Evolutionary conservation across 2,329 filamentous ascomycete species (phyloP), one percentile per base, ranked within the genome.

Genomic region (Pyricularia pennisetigena): DNA sequence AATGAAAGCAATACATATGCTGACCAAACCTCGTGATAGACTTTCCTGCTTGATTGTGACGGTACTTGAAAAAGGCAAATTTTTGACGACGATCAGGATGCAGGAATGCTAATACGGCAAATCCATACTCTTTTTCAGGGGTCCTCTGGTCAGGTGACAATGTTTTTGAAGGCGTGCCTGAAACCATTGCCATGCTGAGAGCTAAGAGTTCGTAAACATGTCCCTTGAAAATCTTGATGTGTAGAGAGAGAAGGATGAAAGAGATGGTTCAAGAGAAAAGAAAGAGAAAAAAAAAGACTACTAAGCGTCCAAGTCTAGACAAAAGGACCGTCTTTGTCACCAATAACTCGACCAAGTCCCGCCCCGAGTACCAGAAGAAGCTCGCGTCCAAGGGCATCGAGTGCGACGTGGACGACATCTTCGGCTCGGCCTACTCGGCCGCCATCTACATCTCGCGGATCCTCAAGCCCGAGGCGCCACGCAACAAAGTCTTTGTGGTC

Each of bases 341-440:
- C 59, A 99, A 99, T 82, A 99, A 99, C 82, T 97, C 93, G 75
- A 98, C 95, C 69, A 99, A 99, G 78, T 97, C 94, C 12, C 90
- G 95, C 68, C 83, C 86, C 66, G 93, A 97, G 77, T 99, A 99
- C 80, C 90, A 91, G 78, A 93, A 94, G 82, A 99, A 98, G 76
- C 89, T 99, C 70, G 87, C 90, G 64, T 82, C 82, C 68, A 85
- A 97, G 76, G 91, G 90, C 64, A 97, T 99, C 74, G 89, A 90
- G 1, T 89, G 88, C 73, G 83, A 86, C 69, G 87, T 90, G 62
- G 93, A 98, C 76, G 95, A 99, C 81, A 91, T 99, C 72, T 99
- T 99, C 77, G 93, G 92, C 70, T 97, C 94, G 9, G 91, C 94
- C 57, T 99, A 99, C 85, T 97, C 93, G 72, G 89, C 95, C 59